phyloP scores from a whole-genome alignment of 257 asterid genomes.

The Petunia secreta region DNA sequence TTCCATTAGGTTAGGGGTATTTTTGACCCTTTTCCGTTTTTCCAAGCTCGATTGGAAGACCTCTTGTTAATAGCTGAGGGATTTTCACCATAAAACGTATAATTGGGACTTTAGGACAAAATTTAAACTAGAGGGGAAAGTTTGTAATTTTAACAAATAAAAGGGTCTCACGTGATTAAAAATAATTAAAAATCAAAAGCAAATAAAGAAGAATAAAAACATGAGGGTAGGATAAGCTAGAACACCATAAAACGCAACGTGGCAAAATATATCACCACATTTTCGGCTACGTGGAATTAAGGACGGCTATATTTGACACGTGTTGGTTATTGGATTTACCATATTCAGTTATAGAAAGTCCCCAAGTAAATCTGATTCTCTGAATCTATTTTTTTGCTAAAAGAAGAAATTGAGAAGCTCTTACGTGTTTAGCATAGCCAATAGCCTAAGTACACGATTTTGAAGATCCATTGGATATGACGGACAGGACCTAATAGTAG shows the following conservation, averaged over 20 bases:
- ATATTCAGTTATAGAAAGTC: not conserved
- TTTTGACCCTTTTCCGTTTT: no score
- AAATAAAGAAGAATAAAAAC: not conserved
- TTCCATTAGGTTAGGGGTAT: no score
- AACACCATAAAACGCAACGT: slow-evolving; percentile 22
- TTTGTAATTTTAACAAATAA: not conserved
- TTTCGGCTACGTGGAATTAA: slow-evolving; percentile 12
- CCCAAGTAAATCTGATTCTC: not conserved
- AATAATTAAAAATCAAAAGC: not conserved
- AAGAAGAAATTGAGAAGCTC: not conserved
- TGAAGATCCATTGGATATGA: not conserved
- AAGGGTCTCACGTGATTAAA: not conserved
- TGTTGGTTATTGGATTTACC: not conserved
- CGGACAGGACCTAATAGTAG: not conserved
- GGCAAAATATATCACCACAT: not conserved
- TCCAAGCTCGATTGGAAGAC: no score
- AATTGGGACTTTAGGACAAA: not conserved
- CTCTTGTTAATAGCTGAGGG: no score
- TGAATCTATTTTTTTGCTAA: not conserved
- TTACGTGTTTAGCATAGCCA: not conserved
- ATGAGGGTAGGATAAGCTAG: not conserved
- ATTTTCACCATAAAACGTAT: no score
- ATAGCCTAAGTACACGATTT: not conserved
- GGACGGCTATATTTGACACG: slow-evolving; percentile 12
- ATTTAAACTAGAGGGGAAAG: not conserved